Base-by-base conservation (phyloP, 768 basidiomycete species). In the Rossbeevera mucosa region DNA sequence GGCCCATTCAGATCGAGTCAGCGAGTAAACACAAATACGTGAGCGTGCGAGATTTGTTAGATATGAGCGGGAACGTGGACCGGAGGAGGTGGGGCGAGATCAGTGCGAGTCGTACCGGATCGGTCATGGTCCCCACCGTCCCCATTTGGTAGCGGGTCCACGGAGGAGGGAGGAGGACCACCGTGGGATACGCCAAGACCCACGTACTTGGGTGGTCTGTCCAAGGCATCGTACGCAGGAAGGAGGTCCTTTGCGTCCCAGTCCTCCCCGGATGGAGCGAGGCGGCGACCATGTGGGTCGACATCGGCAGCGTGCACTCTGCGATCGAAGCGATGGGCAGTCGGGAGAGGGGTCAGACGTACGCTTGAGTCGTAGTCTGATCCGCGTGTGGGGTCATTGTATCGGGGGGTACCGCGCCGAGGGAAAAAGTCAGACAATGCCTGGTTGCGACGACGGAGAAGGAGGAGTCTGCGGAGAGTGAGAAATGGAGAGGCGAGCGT, bases 171-270 rank as follows among this genome's bases (percentile, higher is more conserved):
- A 38, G 33, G 8, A 31, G 30, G 43, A 5, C 21, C 38, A 5
- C 48, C 42, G 7, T 45, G 55, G 12, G 49, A 42, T 56, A 57
- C 52, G 25, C 52, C 31, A 5, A 51, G 46, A 20, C 73, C 73
- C 0, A 61, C 31, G 57, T 80, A 80, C 49, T 73, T 76, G 24
- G 79, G 79, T 24, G 78, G 79, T 9, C 76, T 69, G 26, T 77
- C 78, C 12, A 61, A 45, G 13, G 56, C 62, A 41, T 79, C 74
- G 43, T 80, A 80, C 5, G 77, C 76, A 7, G 79, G 79, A 22
- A 80, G 69, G 0, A 59, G 52, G 28, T 80, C 79, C 55, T 79
- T 80, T 53, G 76, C 74, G 0, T 64, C 62, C 50, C 67, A 53
- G 11, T 59, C 60, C 16, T 70, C 72, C 47, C 70, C 71, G 33